phyloP scores from a whole-genome alignment of 148 eudicot species.

The Limonium bicolor region DNA sequence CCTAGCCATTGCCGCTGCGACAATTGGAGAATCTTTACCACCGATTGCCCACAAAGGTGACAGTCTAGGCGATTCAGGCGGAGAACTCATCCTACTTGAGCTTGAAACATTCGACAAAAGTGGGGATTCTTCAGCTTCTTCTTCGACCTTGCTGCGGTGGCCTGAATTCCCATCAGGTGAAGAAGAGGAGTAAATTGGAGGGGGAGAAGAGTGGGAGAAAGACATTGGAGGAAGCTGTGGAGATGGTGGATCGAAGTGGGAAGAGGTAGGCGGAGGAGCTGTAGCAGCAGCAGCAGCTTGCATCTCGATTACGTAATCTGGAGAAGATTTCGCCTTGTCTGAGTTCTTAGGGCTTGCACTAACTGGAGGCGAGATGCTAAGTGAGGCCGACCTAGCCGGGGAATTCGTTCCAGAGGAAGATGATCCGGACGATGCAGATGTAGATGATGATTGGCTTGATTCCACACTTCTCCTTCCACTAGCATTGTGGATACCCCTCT shows the following conservation, averaged over 20 bases:
- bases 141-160: constrained; percentile 21
- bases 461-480: too few species aligned
- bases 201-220: constrained; percentile 16
- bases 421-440: constrained; percentile 32
- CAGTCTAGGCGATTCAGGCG: constrained; percentile 25
- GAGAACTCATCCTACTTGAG: constrained; percentile 19
- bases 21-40: constrained; percentile 13
- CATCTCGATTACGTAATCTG: constrained; percentile 38
- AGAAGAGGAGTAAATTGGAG: constrained; percentile 10
- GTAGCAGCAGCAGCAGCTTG: constrained; percentile 7
- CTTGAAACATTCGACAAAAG: constrained; percentile 21
- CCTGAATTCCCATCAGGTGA: constrained; percentile 30
- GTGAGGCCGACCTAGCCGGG: constrained; percentile 55
- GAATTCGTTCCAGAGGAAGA: constrained; percentile 37
- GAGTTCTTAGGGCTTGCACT: constrained; percentile 46
- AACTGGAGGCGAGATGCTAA: constrained; percentile 61
- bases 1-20: constrained; percentile 13
- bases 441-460: neutral
- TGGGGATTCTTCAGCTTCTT: constrained; percentile 32
- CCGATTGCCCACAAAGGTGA: constrained; percentile 17
- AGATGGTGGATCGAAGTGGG: neutral
- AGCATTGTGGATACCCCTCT: constrained; percentile 12
- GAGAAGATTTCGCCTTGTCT: constrained; percentile 63
- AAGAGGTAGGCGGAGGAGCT: constrained; percentile 3
- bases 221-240: constrained; percentile 28